Conservation (phyloP, 169 alveolate species). For the Besnoitia besnoiti region DNA sequence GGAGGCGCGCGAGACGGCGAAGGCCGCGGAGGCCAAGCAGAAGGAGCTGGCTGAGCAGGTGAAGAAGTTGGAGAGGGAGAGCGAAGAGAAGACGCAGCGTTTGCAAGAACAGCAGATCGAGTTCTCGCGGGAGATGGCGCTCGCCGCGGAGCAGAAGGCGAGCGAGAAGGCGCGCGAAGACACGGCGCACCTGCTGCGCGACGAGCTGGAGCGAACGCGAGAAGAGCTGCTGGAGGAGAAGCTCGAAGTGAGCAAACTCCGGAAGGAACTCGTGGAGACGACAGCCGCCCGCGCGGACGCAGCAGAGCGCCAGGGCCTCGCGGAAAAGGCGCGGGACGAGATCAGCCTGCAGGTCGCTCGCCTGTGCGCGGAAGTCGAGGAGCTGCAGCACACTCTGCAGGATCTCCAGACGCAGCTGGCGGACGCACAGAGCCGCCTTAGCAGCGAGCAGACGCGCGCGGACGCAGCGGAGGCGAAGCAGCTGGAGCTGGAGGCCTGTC, state of each 20-base stretch:
- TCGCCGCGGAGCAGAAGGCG: background rate
- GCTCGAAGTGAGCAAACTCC: background rate
- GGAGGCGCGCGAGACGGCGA: background rate
- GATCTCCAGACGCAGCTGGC: background rate
- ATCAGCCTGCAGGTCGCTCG: background rate
- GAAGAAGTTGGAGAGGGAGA: background rate
- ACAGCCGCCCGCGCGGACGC: background rate
- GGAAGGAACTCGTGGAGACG: background rate
- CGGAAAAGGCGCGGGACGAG: conserved; percentile 18
- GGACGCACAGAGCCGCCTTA: background rate
- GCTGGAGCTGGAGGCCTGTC: background rate
- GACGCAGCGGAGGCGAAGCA: background rate
- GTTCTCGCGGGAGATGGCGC: background rate
- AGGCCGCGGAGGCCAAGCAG: background rate
- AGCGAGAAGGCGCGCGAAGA: background rate
- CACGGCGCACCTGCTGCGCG: background rate
- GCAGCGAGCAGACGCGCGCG: background rate
- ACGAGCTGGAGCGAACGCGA: background rate
- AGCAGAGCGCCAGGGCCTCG: background rate
- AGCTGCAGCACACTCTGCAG: background rate
- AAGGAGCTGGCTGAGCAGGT: background rate
- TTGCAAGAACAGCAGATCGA: background rate
- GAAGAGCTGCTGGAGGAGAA: background rate
- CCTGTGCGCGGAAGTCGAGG: background rate
- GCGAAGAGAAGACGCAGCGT: background rate